Base-by-base conservation (phyloP, 1,284 basidiomycete genomes). In the Fomitopsis schrenkii region DNA sequence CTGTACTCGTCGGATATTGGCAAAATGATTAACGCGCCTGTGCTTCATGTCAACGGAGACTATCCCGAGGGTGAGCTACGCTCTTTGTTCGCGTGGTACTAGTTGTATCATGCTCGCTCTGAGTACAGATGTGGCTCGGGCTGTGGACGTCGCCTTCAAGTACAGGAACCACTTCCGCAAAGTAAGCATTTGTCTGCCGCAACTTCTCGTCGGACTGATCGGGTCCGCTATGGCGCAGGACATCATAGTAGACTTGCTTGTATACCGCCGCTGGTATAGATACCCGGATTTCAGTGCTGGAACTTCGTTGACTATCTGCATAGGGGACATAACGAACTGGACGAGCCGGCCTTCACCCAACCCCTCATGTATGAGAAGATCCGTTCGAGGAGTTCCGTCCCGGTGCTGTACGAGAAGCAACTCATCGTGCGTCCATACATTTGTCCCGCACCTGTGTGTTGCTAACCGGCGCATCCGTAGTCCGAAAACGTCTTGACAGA, bases 21-120 rank as follows among this genome's bases (percentile, higher is more conserved):
- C 5, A 96, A 96, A 75, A 93, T 93, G 84, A 90, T 95, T 68
- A 91, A 91, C 62, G 88, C 91, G 0, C 94, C 94, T 0, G 86
- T 96, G 15, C 72, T 96, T n/a, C 94, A 96, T 65, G 93, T 95
- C 64, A 96, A 96, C 67, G 94, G 94, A 6, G 94, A 97, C 71
- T 77, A 91, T 71, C 92, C 92, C 0, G 95, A 97, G 83, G 93
- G 86, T 91, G 35, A 2, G 30, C 5, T 7, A 1, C 35, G 36
- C 4, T 17, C 4, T 28, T 9, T 33, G 30, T 17, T 14, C 28
- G 3, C 5, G 19, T 15, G 6, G 6, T 12, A 5, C 30, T 30
- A 10, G 15, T 9, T 14, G 10, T 17, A 28, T 48, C 9, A 17
- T 15, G 38, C 26, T 59, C 2, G 57, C 40, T 59, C n/a, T 17